Conservation (phyloP, 345 rosid genomes). For the Anacardium occidentale region DNA sequence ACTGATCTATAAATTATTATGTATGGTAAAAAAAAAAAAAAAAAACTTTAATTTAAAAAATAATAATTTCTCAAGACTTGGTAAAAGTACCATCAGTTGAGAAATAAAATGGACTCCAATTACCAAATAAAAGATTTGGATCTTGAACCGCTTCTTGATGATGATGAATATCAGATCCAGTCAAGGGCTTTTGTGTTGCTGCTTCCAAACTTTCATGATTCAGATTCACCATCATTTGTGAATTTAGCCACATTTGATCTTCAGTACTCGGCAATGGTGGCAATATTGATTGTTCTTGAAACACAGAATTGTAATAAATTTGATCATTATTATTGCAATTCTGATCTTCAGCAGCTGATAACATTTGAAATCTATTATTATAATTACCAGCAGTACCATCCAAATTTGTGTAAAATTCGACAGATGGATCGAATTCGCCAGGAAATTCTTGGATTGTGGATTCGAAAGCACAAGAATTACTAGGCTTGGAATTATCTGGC, state of each 20-base stretch:
- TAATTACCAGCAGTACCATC: neutral
- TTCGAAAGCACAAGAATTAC: conserved; percentile 9
- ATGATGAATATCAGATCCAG: conserved; percentile 30
- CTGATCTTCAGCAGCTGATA: conserved; percentile 10
- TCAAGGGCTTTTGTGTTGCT: conserved; percentile 24
- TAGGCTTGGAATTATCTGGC: conserved; percentile 18
- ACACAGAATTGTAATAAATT: conserved; percentile 16
- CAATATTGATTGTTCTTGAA: conserved; percentile 22
- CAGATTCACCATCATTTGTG: conserved; percentile 23
- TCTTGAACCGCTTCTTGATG: conserved; percentile 23
- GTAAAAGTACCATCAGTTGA: conserved; percentile 37
- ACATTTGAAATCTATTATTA: neutral
- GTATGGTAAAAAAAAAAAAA: neutral
- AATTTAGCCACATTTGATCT: conserved; percentile 32
- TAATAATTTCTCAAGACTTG: conserved; percentile 18
- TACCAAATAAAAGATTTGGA: conserved; percentile 32
- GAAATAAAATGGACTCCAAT: conserved; percentile 48
- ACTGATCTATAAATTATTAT: conserved; percentile 10
- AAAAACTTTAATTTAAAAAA: neutral
- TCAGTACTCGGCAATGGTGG: conserved; percentile 49
- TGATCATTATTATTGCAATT: conserved; percentile 25
- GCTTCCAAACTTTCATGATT: conserved; percentile 12
- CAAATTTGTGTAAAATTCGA: conserved; percentile 17
- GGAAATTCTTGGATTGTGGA: conserved; percentile 20
- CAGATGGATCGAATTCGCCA: conserved; percentile 23